Evolutionary conservation across 805 yeast species (phyloP).

Genomic region (Myxozyma sirexii): DNA sequence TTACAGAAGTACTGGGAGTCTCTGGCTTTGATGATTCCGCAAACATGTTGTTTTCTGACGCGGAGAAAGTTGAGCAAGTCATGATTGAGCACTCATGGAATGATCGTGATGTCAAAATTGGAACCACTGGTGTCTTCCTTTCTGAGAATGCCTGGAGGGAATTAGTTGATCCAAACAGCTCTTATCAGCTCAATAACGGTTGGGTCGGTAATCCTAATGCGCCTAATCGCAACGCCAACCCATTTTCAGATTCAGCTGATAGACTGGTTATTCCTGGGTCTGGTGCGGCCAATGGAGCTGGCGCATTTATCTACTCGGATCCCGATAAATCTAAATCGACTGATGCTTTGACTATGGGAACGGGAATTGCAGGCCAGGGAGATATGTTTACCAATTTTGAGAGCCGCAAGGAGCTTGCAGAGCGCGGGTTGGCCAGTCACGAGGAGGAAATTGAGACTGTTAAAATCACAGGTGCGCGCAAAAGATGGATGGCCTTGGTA

Average conservation of each 20-base stretch:
- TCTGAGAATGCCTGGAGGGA: conserved; percentile 48
- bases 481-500: conserved; percentile 46
- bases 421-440: conserved; percentile 42
- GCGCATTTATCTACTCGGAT: conserved; percentile 31
- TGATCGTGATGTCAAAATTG: conserved; percentile 45
- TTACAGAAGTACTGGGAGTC: conserved; percentile 43
- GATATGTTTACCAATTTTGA: conserved; percentile 44
- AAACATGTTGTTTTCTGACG: conserved; percentile 13
- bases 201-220: conserved; percentile 11
- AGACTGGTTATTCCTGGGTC: conserved; percentile 33
- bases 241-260: conserved; percentile 20
- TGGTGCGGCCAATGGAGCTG: too few species aligned
- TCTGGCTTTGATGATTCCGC: conserved; percentile 36
- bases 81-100: conserved; percentile 42
- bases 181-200: conserved; percentile 4
- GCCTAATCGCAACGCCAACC: conserved; percentile 4
- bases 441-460: conserved; percentile 39
- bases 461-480: conserved; percentile 40
- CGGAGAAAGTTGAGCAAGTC: conserved; percentile 38
- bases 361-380: conserved; percentile 35
- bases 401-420: conserved; percentile 40
- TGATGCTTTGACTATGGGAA: conserved; percentile 25
- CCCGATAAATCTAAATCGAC: conserved; percentile 32
- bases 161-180: conserved; percentile 44
- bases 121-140: conserved; percentile 47